These are phyloP conservation scores for Dendrocalamus latiflorus DNA, from an alignment of 202 grass and related monocot species.

Conservation along the genomic window DNA sequence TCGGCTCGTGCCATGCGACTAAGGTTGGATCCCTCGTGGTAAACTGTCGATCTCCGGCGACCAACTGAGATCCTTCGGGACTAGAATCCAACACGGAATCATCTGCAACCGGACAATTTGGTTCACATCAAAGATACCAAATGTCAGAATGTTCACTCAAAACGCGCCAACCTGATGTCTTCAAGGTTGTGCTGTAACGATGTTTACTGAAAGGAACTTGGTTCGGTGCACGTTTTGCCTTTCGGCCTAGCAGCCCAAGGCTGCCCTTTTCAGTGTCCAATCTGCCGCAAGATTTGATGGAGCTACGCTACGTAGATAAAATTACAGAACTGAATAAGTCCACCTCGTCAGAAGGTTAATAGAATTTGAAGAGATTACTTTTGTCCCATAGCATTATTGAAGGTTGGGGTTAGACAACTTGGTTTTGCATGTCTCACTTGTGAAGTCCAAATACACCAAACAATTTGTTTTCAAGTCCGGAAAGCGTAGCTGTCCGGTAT, in stretches of 20 bases:
- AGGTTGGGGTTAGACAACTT: no score
- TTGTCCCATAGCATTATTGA: no score
- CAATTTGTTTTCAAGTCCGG: no score
- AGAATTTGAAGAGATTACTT: no score
- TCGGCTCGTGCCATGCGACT: background rate
- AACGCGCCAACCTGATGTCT: no score
- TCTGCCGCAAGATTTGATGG: background rate
- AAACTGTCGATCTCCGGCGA: background rate
- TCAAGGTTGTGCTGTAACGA: background rate
- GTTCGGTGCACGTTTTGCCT: background rate
- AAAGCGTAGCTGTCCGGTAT: no score
- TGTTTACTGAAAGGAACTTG: background rate
- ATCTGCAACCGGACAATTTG: background rate
- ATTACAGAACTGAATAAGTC: background rate
- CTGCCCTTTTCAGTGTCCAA: background rate
- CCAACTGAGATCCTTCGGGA: no score
- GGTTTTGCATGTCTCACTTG: no score
- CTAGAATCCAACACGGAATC: background rate
- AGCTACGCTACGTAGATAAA: no score
- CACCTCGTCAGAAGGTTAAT: no score
- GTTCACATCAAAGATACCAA: background rate
- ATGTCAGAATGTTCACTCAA: background rate
- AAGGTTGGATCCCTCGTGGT: background rate
- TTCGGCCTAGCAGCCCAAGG: background rate
- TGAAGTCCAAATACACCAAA: no score